These are phyloP conservation scores for Fusarium sp. DNA, from an alignment of 2,329 filamentous ascomycete genomes.

Conservation along the genomic window DNA sequence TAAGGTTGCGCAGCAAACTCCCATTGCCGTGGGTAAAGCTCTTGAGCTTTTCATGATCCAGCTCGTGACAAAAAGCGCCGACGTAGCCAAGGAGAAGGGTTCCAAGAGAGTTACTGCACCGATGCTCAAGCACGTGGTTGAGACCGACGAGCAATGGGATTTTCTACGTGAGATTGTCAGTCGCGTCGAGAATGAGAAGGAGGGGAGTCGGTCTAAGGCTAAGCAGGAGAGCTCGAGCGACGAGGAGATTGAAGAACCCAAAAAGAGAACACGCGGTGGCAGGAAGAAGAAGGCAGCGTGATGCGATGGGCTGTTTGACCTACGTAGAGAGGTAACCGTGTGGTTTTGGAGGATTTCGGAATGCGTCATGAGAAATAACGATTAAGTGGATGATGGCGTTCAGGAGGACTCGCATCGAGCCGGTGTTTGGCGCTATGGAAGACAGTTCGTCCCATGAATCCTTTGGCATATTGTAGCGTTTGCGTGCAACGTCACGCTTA, in stretches of 20 bases:
- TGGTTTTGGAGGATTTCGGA: conserved; percentile 8
- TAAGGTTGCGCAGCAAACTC: conserved; percentile 97
- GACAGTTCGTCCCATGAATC: conserved; percentile 17
- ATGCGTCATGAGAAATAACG: conserved; percentile 43
- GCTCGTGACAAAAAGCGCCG: conserved; percentile 86
- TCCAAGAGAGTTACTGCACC: conserved; percentile 89
- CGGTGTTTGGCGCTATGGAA: conserved; percentile 41
- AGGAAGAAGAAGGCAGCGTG: conserved; percentile 60
- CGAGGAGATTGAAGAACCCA: conserved; percentile 60
- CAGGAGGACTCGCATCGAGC: conserved; percentile 37
- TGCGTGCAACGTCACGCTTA: conserved; percentile 8
- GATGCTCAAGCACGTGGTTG: conserved; percentile 91
- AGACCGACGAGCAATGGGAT: conserved; percentile 91
- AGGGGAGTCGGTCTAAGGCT: conserved; percentile 51
- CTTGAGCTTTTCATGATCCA: conserved; percentile 98
- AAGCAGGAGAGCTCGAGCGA: conserved; percentile 64
- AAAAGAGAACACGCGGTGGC: conserved; percentile 58
- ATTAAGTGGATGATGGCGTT: conserved; percentile 43
- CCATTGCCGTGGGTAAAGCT: conserved; percentile 94
- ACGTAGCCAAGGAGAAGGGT: conserved; percentile 81
- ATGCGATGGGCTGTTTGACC: conserved; percentile 5
- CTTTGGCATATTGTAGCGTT: conserved; percentile 28
- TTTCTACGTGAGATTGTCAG: conserved; percentile 91
- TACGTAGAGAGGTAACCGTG: not conserved
- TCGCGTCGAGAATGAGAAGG: conserved; percentile 74